Evolutionary conservation across 2,329 filamentous ascomycete genomes (phyloP), one percentile per base, ranked within the genome.

Genomic region (Fusarium beomiforme): DNA sequence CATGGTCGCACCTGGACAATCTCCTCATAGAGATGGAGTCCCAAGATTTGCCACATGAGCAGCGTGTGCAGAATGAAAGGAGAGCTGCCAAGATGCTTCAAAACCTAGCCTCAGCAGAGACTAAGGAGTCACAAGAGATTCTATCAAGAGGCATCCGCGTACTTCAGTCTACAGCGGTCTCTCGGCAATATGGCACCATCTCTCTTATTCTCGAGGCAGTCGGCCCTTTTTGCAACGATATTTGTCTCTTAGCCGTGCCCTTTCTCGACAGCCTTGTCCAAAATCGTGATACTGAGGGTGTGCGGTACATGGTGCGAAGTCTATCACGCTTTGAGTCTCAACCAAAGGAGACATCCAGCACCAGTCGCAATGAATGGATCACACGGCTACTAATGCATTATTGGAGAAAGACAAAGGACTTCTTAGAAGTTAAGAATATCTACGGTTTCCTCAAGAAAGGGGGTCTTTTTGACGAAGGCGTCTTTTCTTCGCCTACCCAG

Each of bases 401-500:
- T 29, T 77, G 75, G 75, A 75, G 70, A 44, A 77, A 70, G 29
- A 75, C 63, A 8, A 74, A 71, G 44, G 61, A 75, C 31, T 73
- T 75, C 34, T 26, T 31, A 2, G 59, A 69, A 26, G 73, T 75
- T 41, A 78, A 76, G 44, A 58, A 71, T 11, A 67, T 80, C 23
- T 79, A 81, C 42, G 36, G 36, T 3, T 50, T 78, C 14, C 60
- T 80, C n/a, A 76, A 76, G 47, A 70, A 74, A 56, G 73, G 74
- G 13, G 79, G 79, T 1, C 50, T 81, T 10, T 80, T 78, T 42
- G 46, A 63, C 5, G 31, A 64, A 4, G 60, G 60, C 16, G n/a
- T 62, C 8, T 59, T 78, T 16, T 34, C 75, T 9, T 31, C 29
- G 10, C 56, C 66, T 36, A 69, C 61, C 3, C 73, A 80, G 46